Conservation (phyloP, 257 asterid species). For the Lithospermum erythrorhizon region DNA sequence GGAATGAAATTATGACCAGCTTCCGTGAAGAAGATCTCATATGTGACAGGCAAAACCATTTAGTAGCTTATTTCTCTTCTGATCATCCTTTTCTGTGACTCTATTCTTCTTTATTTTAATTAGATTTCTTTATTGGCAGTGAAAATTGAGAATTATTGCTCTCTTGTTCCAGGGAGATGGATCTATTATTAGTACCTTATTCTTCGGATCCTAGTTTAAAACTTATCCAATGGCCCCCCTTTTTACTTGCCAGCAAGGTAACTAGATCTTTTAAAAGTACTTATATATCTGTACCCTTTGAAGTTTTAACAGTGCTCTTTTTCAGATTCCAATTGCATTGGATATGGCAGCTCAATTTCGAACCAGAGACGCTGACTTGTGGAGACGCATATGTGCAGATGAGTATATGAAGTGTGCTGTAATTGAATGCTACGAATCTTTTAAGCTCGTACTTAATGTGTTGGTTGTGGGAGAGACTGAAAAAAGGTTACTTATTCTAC, state of each 20-base stretch:
- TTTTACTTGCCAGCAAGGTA: conserved; percentile 97
- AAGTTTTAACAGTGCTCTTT: conserved; percentile 22
- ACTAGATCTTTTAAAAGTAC: conserved; percentile 13
- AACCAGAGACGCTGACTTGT: conserved; percentile 82
- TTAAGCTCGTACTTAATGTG: conserved; percentile 66
- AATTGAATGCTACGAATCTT: conserved; percentile 89
- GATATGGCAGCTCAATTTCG: conserved; percentile 96
- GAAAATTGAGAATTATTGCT: conserved; percentile 23
- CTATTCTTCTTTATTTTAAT: conserved; percentile 3
- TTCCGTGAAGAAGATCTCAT: conserved; percentile 97
- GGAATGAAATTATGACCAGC: conserved; percentile 92
- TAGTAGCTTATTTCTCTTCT: conserved; percentile 14
- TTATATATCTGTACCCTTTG: conserved; percentile 2
- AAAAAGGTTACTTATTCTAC: conserved; percentile 47
- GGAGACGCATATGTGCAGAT: conserved; percentile 87
- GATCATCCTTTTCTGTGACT: neutral
- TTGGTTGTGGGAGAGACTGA: conserved; percentile 78
- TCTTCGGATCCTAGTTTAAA: conserved; percentile 82
- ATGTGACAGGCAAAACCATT: conserved; percentile 65
- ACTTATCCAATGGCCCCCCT: conserved; percentile 94
- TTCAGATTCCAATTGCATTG: conserved; percentile 87
- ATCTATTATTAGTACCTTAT: conserved; percentile 92
- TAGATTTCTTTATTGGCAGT: neutral
- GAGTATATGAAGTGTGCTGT: conserved; percentile 92
- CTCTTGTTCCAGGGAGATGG: conserved; percentile 86